Conservation (phyloP, 768 basidiomycete species). For the Tulasnella sp. region DNA sequence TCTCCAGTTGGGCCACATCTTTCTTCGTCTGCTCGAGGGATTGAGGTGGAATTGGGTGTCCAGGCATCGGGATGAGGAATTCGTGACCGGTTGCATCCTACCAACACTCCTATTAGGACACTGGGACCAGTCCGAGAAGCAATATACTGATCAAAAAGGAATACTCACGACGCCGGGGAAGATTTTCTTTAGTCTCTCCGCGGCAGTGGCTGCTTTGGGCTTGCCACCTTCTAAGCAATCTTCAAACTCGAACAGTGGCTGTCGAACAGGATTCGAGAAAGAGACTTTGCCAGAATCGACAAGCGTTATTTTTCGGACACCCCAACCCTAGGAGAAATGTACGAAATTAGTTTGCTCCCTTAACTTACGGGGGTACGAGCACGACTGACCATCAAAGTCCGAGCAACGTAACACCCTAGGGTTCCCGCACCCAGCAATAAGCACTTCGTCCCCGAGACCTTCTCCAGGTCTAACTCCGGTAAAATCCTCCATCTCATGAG, state of each 20-base stretch:
- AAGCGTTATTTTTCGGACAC: slow-evolving; percentile 87
- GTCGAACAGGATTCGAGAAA: slow-evolving; percentile 96
- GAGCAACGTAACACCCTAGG: slow-evolving; percentile 91
- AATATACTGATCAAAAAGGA: neutral
- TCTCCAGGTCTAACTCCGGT: slow-evolving; percentile 83
- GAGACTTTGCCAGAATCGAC: slow-evolving; percentile 89
- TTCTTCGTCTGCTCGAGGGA: slow-evolving; percentile 54
- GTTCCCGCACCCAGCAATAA: slow-evolving; percentile 93
- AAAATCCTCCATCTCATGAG: slow-evolving; percentile 97
- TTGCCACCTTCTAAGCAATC: slow-evolving; percentile 92
- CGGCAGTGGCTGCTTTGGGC: slow-evolving; percentile 89
- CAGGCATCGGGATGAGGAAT: slow-evolving; percentile 93
- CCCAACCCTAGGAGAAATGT: slow-evolving; percentile 69
- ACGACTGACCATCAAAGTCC: slow-evolving; percentile 74
- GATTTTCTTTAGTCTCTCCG: slow-evolving; percentile 76
- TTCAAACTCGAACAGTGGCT: slow-evolving; percentile 92
- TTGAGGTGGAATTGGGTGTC: slow-evolving; percentile 69
- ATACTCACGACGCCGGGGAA: slow-evolving; percentile 84
- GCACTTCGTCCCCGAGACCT: slow-evolving; percentile 72
- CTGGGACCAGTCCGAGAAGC: neutral
- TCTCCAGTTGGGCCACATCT: slow-evolving; percentile 70
- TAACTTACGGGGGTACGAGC: neutral
- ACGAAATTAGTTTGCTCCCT: neutral
- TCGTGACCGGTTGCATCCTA: slow-evolving; percentile 78
- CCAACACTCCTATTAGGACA: neutral